phyloP scores from a whole-genome alignment of 352 stramenopile genomes.

The Phytophthora hybrid region DNA sequence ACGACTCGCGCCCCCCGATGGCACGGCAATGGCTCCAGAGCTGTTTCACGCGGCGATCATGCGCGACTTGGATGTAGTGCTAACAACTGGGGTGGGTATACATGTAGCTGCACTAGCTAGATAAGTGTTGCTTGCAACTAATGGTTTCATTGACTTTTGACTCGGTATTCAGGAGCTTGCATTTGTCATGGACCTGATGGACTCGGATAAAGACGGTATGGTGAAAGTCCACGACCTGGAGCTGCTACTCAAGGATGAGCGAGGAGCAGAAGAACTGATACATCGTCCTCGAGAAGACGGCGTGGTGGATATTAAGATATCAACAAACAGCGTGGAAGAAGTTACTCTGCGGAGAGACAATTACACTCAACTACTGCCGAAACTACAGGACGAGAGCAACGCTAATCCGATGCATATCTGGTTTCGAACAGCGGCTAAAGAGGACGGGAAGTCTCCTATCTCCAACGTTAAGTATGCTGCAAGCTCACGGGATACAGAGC shows the following conservation, averaged over 20 bases:
- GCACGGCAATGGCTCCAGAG: conserved; percentile 56
- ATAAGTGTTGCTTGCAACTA: not conserved
- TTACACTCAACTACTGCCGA: conserved; percentile 64
- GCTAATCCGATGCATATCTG: conserved; percentile 62
- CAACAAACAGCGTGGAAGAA: conserved; percentile 67
- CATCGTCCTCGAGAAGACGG: conserved; percentile 58
- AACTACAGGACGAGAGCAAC: conserved; percentile 59
- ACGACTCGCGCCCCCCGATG: conserved; percentile 49
- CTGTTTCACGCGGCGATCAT: conserved; percentile 71
- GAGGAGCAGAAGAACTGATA: conserved; percentile 53
- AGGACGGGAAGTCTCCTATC: conserved; percentile 72
- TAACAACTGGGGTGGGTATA: conserved; percentile 77
- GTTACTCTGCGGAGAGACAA: conserved; percentile 61
- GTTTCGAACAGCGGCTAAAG: conserved; percentile 62
- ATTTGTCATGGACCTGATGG: conserved; percentile 74
- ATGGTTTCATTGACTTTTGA: not conserved
- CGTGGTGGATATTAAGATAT: conserved; percentile 75
- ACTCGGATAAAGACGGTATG: conserved; percentile 68
- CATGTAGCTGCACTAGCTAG: not conserved
- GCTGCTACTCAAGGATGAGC: conserved; percentile 75
- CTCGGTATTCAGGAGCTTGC: conserved; percentile 53
- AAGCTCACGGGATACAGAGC: conserved; percentile 71
- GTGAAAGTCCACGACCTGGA: conserved; percentile 83
- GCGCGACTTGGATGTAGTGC: conserved; percentile 76
- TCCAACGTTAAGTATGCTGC: conserved; percentile 70